These are phyloP conservation scores for Amaranthus tricolor DNA, from an alignment of 179 eudicot genomes.

Conservation along the genomic window DNA sequence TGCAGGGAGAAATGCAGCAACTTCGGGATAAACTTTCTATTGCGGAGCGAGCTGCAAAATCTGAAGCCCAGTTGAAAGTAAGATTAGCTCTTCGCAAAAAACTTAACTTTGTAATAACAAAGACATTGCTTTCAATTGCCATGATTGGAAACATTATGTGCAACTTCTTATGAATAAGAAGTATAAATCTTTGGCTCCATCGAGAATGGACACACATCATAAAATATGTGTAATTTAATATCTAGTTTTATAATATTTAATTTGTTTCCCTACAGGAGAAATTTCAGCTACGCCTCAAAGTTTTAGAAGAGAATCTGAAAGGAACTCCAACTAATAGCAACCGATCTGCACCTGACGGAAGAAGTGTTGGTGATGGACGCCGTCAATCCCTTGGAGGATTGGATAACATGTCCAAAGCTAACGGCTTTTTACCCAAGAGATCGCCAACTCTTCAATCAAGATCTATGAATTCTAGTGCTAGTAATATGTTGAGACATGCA, in stretches of 20 bases:
- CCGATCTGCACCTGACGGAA: constrained; percentile 63
- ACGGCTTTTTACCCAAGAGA: constrained; percentile 87
- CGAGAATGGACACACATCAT: not conserved
- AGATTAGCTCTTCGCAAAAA: constrained; percentile 15
- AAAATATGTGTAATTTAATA: not conserved
- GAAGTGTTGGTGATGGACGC: constrained; percentile 75
- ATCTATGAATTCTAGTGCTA: constrained; percentile 63
- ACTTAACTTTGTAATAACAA: not conserved
- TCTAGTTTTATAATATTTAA: not conserved
- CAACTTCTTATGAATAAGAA: too few relatives aligned
- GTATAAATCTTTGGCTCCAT: too few relatives aligned
- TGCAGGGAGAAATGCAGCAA: constrained; percentile 90
- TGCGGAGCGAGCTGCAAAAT: constrained; percentile 78
- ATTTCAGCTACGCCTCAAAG: constrained; percentile 77
- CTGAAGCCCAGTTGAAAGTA: constrained; percentile 93
- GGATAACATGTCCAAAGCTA: constrained; percentile 74
- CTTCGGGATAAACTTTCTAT: constrained; percentile 81
- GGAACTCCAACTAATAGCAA: constrained; percentile 46
- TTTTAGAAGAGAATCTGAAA: constrained; percentile 81
- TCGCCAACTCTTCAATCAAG: constrained; percentile 73
- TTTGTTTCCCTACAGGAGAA: constrained; percentile 53
- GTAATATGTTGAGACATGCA: constrained; percentile 80
- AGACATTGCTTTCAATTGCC: too few relatives aligned
- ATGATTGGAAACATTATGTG: too few relatives aligned
- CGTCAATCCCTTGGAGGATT: constrained; percentile 96